phyloP scores from a whole-genome alignment of 2,329 filamentous ascomycete genomes.

The Cercospora sesami region DNA sequence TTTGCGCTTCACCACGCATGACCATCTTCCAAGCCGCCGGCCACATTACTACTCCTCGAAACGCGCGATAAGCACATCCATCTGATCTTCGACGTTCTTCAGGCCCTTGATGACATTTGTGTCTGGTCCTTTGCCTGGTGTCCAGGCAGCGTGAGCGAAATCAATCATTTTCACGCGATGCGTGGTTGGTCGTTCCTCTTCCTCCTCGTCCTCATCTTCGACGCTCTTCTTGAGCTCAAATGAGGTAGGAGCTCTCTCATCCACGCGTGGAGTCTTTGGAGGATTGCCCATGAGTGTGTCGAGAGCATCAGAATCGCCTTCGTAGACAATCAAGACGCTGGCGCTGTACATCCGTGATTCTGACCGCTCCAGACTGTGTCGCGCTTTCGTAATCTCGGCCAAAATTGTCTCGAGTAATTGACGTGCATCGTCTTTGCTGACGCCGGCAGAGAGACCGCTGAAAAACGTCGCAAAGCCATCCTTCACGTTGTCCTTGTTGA shows the following conservation, averaged over 20 bases:
- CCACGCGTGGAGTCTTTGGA: conserved; percentile 30
- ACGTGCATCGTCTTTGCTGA: conserved; percentile 39
- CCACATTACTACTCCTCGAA: conserved; percentile 23
- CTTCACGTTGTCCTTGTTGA: conserved; percentile 56
- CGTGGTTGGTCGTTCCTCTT: conserved; percentile 60
- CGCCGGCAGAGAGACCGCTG: conserved; percentile 43
- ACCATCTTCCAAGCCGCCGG: not conserved
- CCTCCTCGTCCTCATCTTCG: conserved; percentile 58
- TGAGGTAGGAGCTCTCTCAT: conserved; percentile 33
- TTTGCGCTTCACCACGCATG: not conserved
- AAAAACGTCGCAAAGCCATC: conserved; percentile 62
- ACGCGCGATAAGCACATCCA: conserved; percentile 35
- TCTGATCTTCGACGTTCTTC: conserved; percentile 37
- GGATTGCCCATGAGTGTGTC: conserved; percentile 50
- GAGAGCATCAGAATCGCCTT: conserved; percentile 61
- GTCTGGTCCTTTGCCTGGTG: conserved; percentile 77
- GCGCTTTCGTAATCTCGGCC: conserved; percentile 43
- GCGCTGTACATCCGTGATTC: conserved; percentile 69
- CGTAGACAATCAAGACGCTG: conserved; percentile 65
- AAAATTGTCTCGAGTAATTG: conserved; percentile 49
- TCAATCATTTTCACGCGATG: conserved; percentile 88
- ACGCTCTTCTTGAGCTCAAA: conserved; percentile 38
- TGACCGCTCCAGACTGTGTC: conserved; percentile 59
- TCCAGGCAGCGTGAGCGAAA: conserved; percentile 90
- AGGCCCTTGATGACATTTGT: conserved; percentile 82